Evolutionary conservation across 2,329 filamentous ascomycete genomes (phyloP).

Genomic region (Pseudogymnoascus sp.): DNA sequence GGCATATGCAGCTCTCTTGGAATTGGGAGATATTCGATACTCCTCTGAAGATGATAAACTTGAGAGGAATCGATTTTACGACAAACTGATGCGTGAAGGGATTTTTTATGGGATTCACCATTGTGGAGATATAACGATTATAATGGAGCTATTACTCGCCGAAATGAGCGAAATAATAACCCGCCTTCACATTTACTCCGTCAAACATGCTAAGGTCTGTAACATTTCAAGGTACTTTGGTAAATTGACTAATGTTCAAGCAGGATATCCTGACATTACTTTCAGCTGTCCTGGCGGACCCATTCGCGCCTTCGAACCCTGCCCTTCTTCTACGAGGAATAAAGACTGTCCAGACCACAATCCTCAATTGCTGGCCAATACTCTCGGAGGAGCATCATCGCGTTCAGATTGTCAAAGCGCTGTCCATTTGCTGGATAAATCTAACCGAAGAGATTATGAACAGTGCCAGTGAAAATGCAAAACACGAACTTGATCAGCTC

Average conservation of each 20-base stretch:
- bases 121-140: constrained; percentile 45
- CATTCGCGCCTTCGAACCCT: constrained; percentile 51
- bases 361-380: constrained; percentile 62
- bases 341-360: constrained; percentile 44
- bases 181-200: constrained; percentile 50
- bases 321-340: constrained; percentile 41
- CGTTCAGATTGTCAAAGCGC: constrained; percentile 52
- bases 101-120: constrained; percentile 48
- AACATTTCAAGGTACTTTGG: constrained; percentile 23
- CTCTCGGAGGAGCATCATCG: constrained; percentile 46
- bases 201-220: constrained; percentile 57
- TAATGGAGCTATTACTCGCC: constrained; percentile 48
- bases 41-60: constrained; percentile 20
- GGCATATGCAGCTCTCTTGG: constrained; percentile 59
- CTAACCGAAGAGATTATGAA: constrained; percentile 32
- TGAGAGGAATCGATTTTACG: constrained; percentile 36
- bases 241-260: neutral
- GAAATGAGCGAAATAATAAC: constrained; percentile 42
- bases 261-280: constrained; percentile 60
- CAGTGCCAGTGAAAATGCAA: neutral
- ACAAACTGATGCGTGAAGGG: constrained; percentile 47
- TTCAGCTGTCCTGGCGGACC: constrained; percentile 55
- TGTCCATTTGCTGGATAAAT: constrained; percentile 56
- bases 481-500: constrained; percentile 10
- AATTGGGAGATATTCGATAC: constrained; percentile 34